These are phyloP conservation scores for Monosporascus cannonballus DNA, from an alignment of 2,329 filamentous ascomycete genomes.

Conservation along the genomic window DNA sequence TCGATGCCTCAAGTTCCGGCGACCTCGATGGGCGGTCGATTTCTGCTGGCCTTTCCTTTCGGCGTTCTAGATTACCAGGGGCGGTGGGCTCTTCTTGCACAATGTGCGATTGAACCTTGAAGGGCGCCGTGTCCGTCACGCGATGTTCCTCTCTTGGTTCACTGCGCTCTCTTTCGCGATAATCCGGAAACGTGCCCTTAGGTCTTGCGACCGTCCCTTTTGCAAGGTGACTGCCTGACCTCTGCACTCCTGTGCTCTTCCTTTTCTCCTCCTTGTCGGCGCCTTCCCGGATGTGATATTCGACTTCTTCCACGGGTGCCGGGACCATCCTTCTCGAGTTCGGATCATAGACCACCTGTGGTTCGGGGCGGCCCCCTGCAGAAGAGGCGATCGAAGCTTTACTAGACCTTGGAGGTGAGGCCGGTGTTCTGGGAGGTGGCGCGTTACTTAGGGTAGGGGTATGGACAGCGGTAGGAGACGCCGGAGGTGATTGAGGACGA, in stretches of 20 bases:
- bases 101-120: conserved; percentile 7
- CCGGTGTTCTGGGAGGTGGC: conserved; percentile 10
- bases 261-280: conserved; percentile 38
- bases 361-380: conserved; percentile 10
- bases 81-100: conserved; percentile 15
- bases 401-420: conserved; percentile 13
- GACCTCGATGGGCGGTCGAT: neutral
- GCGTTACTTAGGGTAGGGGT: conserved; percentile 10
- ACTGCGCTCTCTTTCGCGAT: conserved; percentile 14
- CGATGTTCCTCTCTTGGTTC: conserved; percentile 12
- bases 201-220: conserved; percentile 49
- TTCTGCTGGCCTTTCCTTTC: conserved; percentile 5
- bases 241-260: conserved; percentile 27
- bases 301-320: conserved; percentile 26
- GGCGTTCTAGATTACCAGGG: conserved; percentile 13
- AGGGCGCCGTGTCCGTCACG: conserved; percentile 3
- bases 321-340: conserved; percentile 59
- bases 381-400: conserved; percentile 17
- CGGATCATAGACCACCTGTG: conserved; percentile 53
- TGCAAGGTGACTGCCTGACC: conserved; percentile 38
- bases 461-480: conserved; percentile 20
- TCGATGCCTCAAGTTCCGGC: neutral
- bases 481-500: conserved; percentile 34
- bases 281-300: conserved; percentile 34
- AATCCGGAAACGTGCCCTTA: conserved; percentile 41